These are phyloP conservation scores for Acanthamoeba royreba DNA, from an alignment of 208 protist species.

Conservation along the genomic window DNA sequence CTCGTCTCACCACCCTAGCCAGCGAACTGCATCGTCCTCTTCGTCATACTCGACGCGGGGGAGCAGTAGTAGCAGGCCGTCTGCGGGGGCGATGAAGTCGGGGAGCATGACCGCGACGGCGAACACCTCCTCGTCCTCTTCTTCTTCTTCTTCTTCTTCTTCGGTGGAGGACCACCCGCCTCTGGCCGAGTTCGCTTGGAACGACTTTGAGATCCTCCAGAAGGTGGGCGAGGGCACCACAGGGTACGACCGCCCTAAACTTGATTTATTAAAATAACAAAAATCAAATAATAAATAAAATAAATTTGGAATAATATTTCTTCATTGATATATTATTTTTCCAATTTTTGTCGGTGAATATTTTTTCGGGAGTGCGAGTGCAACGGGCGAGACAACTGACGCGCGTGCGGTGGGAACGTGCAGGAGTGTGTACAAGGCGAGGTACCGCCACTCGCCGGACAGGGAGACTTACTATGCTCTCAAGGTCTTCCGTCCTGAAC, in stretches of 20 bases:
- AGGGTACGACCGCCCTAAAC: background rate
- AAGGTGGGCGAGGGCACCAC: conserved; percentile 42
- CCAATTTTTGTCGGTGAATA: background rate
- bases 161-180: background rate
- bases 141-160: background rate
- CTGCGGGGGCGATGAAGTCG: too few species aligned
- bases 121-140: background rate
- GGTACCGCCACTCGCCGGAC: background rate
- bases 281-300: background rate
- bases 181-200: background rate
- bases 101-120: background rate
- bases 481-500: conserved; percentile 9
- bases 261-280: background rate
- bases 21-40: too few species aligned
- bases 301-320: background rate
- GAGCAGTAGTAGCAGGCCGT: too few species aligned
- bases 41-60: too few species aligned
- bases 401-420: too few species aligned
- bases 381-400: too few species aligned
- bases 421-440: conserved; percentile 33
- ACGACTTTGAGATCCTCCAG: background rate
- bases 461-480: background rate
- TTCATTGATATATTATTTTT: too few species aligned
- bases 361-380: too few species aligned
- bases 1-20: too few species aligned